Percentiles rank a stretch among this genome's conserved stretches.
These are phyloP conservation scores for Blastobotrys petasosporus DNA, from an alignment of 1,139 yeast genomes.

Conservation along the genomic window DNA sequence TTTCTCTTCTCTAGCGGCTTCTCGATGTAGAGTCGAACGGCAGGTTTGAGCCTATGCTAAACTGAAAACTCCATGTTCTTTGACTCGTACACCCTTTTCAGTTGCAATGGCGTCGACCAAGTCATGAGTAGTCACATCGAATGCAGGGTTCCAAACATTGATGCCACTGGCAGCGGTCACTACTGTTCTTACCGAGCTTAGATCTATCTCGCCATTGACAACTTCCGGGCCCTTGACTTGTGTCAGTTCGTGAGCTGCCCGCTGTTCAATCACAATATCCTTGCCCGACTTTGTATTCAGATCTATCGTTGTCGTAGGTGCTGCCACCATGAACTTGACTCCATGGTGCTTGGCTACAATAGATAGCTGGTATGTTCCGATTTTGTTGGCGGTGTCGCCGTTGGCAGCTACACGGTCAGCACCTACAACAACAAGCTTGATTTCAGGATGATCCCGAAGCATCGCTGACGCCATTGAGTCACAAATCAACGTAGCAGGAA, in stretches of 20 bases:
- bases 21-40: not conserved
- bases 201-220: constrained; percentile 24
- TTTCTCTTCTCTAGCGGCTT: not conserved
- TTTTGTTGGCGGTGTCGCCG: constrained; percentile 95
- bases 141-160: constrained; percentile 92
- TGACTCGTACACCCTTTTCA: constrained; percentile 49
- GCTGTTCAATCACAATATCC: constrained; percentile 76
- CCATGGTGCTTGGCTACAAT: constrained; percentile 48
- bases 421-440: constrained; percentile 89
- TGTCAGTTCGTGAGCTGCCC: constrained; percentile 76
- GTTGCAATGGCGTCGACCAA: constrained; percentile 86
- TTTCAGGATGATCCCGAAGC: constrained; percentile 45
- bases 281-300: constrained; percentile 58
- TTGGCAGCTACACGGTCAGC: constrained; percentile 87
- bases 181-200: constrained; percentile 39
- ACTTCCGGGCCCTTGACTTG: constrained; percentile 62
- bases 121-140: constrained; percentile 83
- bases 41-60: no score
- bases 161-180: constrained; percentile 84
- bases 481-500: constrained; percentile 83
- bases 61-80: not conserved
- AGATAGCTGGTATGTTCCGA: constrained; percentile 91
- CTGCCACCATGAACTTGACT: constrained; percentile 85
- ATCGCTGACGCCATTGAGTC: constrained; percentile 89
- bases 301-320: constrained; percentile 90